Base-by-base conservation (phyloP, 345 rosid species). In the Moricandia arvensis region DNA sequence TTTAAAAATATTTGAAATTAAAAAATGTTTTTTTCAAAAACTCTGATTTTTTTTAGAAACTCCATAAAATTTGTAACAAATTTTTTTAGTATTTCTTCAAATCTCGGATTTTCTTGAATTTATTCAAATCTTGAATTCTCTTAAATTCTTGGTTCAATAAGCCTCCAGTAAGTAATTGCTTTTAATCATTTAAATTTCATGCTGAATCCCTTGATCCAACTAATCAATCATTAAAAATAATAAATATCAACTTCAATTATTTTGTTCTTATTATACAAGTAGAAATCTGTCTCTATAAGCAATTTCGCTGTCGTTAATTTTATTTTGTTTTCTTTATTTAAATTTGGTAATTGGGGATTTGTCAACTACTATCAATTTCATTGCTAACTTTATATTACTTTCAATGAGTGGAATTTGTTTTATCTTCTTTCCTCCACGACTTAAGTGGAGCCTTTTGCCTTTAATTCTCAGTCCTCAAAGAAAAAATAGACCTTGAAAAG, bases 331-430 rank as follows among this genome's bases (percentile, higher is more conserved):
- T 1, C 3, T 47, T 58, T 13, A 0, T 58, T 58, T 30, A 6
- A 43, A 3, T 31, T 59, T 59, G 2, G 34, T 31, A 59, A 45
- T 75, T 13, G 47, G 62, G 26, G 18, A 12, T 60, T 35, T 53
- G 79, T 68, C 55, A 68, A 75, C 43, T 26, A 63, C 54, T 26
- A 73, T 53, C 74, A 69, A 69, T 63, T 51, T 53, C 34, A 6
- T 75, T 62, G 69, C 61, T 69, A 75, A 61, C 69, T 27, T 75
- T 68, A 47, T 4, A 7, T 75, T 75, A 68, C 69, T 75, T 59
- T 75, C 35, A 38, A 4, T 29, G 37, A 69, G 35, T 69, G 74
- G 59, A 2, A 66, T 11, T 16, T 13, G 55, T 61, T 68, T 60
- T 67, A 1, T 11, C 18, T 73, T 54, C 8, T 15, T 38, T 10